These are phyloP conservation scores for Elsinoe necatrix DNA, from an alignment of 2,329 filamentous ascomycete species.

Conservation along the genomic window DNA sequence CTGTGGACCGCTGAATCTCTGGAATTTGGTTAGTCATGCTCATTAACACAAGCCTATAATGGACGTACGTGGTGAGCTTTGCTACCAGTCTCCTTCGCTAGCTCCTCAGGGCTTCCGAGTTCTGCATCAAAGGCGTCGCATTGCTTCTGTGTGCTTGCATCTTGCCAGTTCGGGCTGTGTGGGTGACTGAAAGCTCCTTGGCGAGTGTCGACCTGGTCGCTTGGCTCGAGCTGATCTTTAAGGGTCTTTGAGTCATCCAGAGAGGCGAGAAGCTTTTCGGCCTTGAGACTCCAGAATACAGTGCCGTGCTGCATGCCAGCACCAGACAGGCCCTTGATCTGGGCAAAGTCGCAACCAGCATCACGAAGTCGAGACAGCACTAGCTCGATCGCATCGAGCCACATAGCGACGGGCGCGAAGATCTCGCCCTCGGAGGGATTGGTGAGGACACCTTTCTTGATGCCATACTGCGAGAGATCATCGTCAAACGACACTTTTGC, in stretches of 20 bases:
- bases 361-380: conserved; percentile 66
- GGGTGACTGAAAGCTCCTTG: conserved; percentile 67
- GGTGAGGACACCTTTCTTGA: conserved; percentile 79
- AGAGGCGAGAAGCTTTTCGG: conserved; percentile 53
- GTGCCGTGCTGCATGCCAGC: conserved; percentile 97
- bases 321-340: conserved; percentile 74
- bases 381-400: conserved; percentile 84
- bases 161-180: conserved; percentile 95
- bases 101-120: conserved; percentile 55
- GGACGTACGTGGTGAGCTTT: conserved; percentile 81
- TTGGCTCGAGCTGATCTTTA: conserved; percentile 57
- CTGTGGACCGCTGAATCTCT: conserved; percentile 96
- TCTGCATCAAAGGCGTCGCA: conserved; percentile 77
- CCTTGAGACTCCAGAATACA: conserved; percentile 77
- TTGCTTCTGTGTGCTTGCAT: conserved; percentile 85
- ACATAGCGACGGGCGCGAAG: conserved; percentile 86
- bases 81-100: conserved; percentile 79
- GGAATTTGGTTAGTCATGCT: conserved; percentile 15
- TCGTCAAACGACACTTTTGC: conserved; percentile 93
- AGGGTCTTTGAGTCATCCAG: conserved; percentile 56
- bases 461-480: conserved; percentile 61
- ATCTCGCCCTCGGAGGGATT: conserved; percentile 80
- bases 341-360: conserved; percentile 61
- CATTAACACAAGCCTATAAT: not conserved
- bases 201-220: conserved; percentile 29